A percentile compares a stretch with the other conserved stretches of the same genome.
Conservation (phyloP, 805 yeast species). For the Spathaspora girioi region DNA sequence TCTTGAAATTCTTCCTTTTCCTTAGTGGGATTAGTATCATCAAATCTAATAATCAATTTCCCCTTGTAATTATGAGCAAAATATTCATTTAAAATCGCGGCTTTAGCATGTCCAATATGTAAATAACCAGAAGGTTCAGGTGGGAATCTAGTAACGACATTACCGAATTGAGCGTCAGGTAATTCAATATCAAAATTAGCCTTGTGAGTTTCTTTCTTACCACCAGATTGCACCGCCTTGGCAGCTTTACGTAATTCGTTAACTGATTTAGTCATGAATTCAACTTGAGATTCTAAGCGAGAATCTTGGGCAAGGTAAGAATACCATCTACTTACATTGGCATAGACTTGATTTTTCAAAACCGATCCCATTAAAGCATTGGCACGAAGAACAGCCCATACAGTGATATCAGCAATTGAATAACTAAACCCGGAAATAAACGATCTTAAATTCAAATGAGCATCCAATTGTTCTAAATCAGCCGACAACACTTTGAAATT, state of each 20-base stretch:
- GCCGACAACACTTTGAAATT: constrained; percentile 83
- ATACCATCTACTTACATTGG: constrained; percentile 94
- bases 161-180: constrained; percentile 86
- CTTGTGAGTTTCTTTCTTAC: constrained; percentile 83
- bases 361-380: constrained; percentile 91
- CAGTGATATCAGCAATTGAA: constrained; percentile 77
- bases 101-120: constrained; percentile 99
- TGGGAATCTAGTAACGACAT: constrained; percentile 98
- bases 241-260: constrained; percentile 71
- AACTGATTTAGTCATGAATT: constrained; percentile 61
- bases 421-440: constrained; percentile 65
- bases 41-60: constrained; percentile 93
- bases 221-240: constrained; percentile 44
- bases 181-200: constrained; percentile 94
- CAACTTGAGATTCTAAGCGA: constrained; percentile 68
- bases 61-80: constrained; percentile 96
- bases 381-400: constrained; percentile 93
- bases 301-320: constrained; percentile 64
- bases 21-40: constrained; percentile 96
- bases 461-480: constrained; percentile 75
- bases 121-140: constrained; percentile 99
- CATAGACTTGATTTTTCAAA: constrained; percentile 77
- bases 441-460: constrained; percentile 81
- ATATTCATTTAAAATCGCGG: constrained; percentile 94
- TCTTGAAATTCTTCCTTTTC: constrained; percentile 95